Conservation (phyloP, 305 asterid genomes). For the Fraxinus xanthoxyloides region DNA sequence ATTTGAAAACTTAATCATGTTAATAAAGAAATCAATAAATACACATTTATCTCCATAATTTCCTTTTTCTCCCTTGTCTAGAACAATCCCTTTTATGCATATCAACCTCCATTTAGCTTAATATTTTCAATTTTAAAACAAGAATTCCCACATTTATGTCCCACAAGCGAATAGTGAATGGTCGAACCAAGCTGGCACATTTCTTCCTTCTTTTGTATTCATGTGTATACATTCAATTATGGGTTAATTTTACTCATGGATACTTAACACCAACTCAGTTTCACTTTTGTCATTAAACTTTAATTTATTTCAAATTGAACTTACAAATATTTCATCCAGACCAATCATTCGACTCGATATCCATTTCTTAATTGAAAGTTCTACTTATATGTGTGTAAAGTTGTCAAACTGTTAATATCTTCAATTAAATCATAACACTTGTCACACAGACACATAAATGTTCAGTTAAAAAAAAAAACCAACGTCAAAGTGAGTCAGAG, state of each 20-base stretch:
- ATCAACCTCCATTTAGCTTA: neutral
- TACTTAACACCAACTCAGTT: constrained; percentile 5
- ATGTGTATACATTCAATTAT: neutral
- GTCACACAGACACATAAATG: neutral
- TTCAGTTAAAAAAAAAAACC: no score
- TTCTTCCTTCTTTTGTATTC: constrained; percentile 15
- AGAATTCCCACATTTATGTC: constrained; percentile 11
- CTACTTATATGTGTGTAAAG: neutral
- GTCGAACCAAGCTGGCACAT: constrained; percentile 45
- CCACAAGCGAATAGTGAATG: constrained; percentile 24
- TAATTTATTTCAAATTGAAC: neutral
- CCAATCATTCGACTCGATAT: neutral
- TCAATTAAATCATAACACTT: neutral
- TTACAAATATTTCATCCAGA: neutral
- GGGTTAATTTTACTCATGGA: neutral
- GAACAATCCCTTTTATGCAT: neutral
- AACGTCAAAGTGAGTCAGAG: neutral
- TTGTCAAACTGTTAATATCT: neutral
- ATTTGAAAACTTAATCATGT: neutral
- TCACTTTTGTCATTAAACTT: neutral
- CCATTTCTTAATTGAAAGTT: neutral
- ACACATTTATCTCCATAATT: neutral
- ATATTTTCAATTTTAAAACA: neutral
- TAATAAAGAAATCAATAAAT: neutral
- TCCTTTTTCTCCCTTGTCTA: neutral